Base-by-base conservation (phyloP, 2,329 filamentous ascomycete genomes). In the Epicoccum nigrum region DNA sequence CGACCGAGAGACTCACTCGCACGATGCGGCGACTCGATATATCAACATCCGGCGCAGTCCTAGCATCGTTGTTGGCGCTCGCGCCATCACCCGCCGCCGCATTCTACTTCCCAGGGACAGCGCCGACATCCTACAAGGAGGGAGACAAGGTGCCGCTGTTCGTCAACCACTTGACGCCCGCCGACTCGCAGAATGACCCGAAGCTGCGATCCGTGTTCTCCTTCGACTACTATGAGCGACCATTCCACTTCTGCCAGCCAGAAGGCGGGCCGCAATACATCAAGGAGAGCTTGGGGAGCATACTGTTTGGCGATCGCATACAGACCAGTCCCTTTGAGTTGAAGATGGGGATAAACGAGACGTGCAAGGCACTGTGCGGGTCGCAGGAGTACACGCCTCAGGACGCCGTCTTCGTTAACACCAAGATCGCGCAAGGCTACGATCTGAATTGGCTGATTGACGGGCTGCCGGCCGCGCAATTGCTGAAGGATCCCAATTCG, bases 371-470 rank as follows among this genome's bases (percentile, higher is more conserved):
- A 13, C 80, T 96, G 3, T 99, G 94, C 74, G 77, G 81, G 21
- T 80, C 83, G 33, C 81, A 82, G 32, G 88, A 86, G 17, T 87
- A 86, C 68, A 81, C 88, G 35, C 77, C 83, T 23, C 79, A 81
- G 15, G 84, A 86, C 44, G 84, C 90, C 16, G 80, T 85, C 45
- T 97, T 96, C 58, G 87, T 96, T 56, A 96, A 94, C 70, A 80
- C 81, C 63, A 85, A 87, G 65, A 96, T 99, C 71, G 80, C 81
- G 67, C 85, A 95, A 71, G 90, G 88, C 27, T 97, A 96, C 75
- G 93, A 92, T 65, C 77, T 97, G 65, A 97, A 97, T 73, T 97
- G 93, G 91, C 81, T 99, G 44, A 88, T 99, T 31, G 94, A 99
- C 73, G 93, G 94, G 2, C 79, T 99, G 44, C 94, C 94, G 0